Percentiles rank a stretch among this genome's conserved stretches.
phyloP scores from a whole-genome alignment of 352 stramenopile species.

The Thraustotheca clavata region DNA sequence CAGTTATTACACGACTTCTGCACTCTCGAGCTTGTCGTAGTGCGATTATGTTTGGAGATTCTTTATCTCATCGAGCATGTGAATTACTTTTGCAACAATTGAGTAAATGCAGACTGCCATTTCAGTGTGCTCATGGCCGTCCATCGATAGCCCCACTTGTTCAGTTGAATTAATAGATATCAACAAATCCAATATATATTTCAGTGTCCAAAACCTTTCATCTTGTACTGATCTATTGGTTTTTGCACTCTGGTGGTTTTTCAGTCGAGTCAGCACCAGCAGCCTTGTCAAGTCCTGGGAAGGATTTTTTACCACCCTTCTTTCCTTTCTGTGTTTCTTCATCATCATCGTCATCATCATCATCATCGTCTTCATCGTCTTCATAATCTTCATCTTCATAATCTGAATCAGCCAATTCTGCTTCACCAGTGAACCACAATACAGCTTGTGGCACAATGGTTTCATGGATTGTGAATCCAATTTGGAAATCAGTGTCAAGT shows the following conservation, averaged over 20 bases:
- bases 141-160: conserved; percentile 83
- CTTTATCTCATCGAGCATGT: conserved; percentile 58
- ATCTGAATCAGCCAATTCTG: conserved; percentile 69
- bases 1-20: conserved; percentile 72
- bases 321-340: conserved; percentile 41
- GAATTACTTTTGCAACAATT: conserved; percentile 60
- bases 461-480: conserved; percentile 82
- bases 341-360: conserved; percentile 56
- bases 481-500: conserved; percentile 75
- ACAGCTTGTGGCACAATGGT: conserved; percentile 80
- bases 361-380: conserved; percentile 42
- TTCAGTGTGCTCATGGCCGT: conserved; percentile 86
- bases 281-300: conserved; percentile 53
- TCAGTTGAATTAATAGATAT: conserved; percentile 45
- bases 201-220: not conserved
- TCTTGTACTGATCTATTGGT: conserved; percentile 49
- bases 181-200: conserved; percentile 1
- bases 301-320: conserved; percentile 62
- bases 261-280: conserved; percentile 40
- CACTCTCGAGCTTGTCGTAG: conserved; percentile 85
- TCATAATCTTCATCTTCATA: conserved; percentile 61
- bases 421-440: conserved; percentile 81
- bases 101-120: conserved; percentile 70
- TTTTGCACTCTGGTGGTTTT: conserved; percentile 85
- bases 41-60: conserved; percentile 91